phyloP scores from a whole-genome alignment of 2,329 filamentous ascomycete species.

The Pseudogymnoascus sp. region DNA sequence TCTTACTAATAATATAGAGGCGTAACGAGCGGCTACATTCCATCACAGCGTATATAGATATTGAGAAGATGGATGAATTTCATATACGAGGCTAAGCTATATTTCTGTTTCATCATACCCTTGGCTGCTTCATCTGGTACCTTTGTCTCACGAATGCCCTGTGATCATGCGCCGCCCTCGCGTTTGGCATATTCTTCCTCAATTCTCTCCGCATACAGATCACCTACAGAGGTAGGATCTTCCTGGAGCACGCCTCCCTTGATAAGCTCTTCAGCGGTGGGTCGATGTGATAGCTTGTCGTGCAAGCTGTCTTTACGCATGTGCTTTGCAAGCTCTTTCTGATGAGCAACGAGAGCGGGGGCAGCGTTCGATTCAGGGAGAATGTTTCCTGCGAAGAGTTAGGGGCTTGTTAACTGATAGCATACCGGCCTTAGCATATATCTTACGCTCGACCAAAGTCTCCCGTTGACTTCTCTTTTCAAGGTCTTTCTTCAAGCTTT shows the following conservation, averaged over 20 bases:
- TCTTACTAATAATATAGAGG: background rate
- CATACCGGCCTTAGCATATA: background rate
- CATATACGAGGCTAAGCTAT: background rate
- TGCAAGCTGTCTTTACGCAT: constrained; percentile 84
- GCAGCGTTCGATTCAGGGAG: constrained; percentile 70
- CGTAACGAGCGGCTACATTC: background rate
- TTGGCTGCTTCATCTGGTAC: background rate
- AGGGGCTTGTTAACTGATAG: background rate
- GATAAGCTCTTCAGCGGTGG: constrained; percentile 65
- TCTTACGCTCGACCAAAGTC: constrained; percentile 69
- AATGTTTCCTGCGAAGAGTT: constrained; percentile 60
- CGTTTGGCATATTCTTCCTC: constrained; percentile 54
- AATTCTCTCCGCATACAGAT: constrained; percentile 50
- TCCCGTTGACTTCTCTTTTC: constrained; percentile 58
- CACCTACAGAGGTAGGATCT: constrained; percentile 48
- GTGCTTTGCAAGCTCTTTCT: constrained; percentile 75
- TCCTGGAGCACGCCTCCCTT: constrained; percentile 70
- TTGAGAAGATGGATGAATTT: background rate
- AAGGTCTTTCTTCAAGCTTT: constrained; percentile 56
- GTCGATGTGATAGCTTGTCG: constrained; percentile 73
- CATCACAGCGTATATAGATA: background rate
- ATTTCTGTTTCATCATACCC: background rate
- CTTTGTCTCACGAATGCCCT: background rate
- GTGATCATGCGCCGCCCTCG: constrained; percentile 47
- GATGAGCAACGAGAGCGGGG: constrained; percentile 68